Conservation (phyloP, 148 eudicot species). For the Camellia granthamiana region DNA sequence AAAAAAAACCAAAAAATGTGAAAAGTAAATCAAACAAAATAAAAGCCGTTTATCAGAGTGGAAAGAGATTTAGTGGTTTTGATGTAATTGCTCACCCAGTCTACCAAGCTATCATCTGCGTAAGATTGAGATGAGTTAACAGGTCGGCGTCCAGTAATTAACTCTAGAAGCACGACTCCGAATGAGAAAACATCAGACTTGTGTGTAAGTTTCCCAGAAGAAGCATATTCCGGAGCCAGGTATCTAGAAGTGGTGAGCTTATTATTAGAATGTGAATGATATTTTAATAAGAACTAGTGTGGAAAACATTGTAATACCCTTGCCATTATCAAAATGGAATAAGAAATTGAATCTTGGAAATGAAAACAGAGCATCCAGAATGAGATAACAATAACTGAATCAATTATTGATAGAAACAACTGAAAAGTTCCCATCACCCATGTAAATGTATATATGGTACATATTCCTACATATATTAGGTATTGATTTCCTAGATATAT, state of each 20-base stretch:
- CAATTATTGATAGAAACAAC: too few species aligned
- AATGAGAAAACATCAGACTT: slow-evolving; percentile 95
- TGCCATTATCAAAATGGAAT: neutral
- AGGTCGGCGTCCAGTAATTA: slow-evolving; percentile 89
- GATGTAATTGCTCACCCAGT: slow-evolving; percentile 62
- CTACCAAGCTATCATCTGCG: slow-evolving; percentile 91
- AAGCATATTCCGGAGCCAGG: slow-evolving; percentile 92
- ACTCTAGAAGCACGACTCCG: slow-evolving; percentile 84
- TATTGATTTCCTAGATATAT: too few species aligned
- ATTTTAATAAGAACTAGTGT: neutral
- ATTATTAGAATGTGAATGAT: neutral
- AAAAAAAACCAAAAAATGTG: neutral
- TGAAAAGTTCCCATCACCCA: too few species aligned
- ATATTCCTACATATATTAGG: too few species aligned
- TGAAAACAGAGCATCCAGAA: slow-evolving; percentile 1
- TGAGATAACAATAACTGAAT: neutral
- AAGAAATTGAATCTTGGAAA: neutral
- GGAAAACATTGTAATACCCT: too few species aligned
- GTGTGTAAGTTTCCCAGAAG: slow-evolving; percentile 90
- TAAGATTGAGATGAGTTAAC: slow-evolving; percentile 58
- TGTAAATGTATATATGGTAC: too few species aligned
- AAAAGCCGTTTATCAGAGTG: too few species aligned
- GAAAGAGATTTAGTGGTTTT: neutral
- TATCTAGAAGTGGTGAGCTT: slow-evolving; percentile 41
- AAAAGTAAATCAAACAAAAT: too few species aligned